Evolutionary conservation across 768 basidiomycete genomes (phyloP).

Genomic region (Trametes elegans): DNA sequence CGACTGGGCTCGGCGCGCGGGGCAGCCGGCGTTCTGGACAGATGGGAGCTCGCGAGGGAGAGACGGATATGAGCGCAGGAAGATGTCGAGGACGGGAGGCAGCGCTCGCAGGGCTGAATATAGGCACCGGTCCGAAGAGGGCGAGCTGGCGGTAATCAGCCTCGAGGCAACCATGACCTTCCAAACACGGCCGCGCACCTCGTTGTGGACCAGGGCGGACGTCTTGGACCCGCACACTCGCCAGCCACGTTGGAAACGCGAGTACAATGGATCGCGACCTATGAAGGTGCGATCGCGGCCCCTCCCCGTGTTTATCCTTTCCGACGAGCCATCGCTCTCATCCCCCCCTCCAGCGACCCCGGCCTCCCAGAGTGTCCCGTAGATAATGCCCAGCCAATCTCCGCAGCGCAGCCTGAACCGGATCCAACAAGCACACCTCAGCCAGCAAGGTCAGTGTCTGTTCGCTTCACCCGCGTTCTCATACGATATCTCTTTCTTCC

Average conservation of each 20-base stretch:
- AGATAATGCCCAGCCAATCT: constrained; percentile 56
- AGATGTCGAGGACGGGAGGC: not conserved
- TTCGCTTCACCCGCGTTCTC: constrained; percentile 19
- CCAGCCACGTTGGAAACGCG: constrained; percentile 68
- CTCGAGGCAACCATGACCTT: constrained; percentile 42
- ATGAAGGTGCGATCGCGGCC: constrained; percentile 31
- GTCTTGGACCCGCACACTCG: constrained; percentile 35
- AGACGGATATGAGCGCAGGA: constrained; percentile 21
- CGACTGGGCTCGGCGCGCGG: not conserved
- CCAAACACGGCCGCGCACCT: constrained; percentile 58
- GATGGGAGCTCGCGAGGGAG: not conserved
- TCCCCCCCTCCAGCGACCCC: constrained; percentile 25
- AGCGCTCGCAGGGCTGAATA: constrained; percentile 5
- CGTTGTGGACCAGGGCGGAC: constrained; percentile 46
- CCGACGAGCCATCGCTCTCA: constrained; percentile 29
- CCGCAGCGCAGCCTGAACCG: constrained; percentile 56
- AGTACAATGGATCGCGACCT: constrained; percentile 35
- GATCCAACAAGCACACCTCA: constrained; percentile 39
- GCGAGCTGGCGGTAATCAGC: constrained; percentile 30
- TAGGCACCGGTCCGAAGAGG: constrained; percentile 19
- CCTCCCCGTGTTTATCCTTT: constrained; percentile 31
- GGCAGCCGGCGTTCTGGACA: not conserved
- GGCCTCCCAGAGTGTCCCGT: constrained; percentile 21
- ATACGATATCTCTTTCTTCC: not conserved
- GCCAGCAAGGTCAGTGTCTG: constrained; percentile 45